Conservation (phyloP, 345 rosid genomes). For the Turritis glabra region DNA sequence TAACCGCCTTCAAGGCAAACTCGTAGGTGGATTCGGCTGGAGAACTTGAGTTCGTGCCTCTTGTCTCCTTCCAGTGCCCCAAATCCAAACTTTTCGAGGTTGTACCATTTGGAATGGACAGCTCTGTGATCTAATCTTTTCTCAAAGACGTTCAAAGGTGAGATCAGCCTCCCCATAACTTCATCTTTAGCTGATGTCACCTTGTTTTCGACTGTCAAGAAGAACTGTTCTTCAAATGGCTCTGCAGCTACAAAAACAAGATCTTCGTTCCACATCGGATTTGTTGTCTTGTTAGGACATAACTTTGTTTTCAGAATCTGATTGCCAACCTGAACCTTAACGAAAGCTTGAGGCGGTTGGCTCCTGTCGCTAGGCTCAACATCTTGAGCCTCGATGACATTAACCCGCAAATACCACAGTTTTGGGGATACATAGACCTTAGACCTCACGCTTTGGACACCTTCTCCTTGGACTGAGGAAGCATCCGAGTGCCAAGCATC, state of each 20-base stretch:
- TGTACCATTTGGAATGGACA: conserved; percentile 81
- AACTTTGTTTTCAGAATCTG: conserved; percentile 74
- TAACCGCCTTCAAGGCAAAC: conserved; percentile 91
- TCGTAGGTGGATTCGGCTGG: conserved; percentile 75
- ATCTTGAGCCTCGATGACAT: conserved; percentile 92
- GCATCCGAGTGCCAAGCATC: conserved; percentile 96
- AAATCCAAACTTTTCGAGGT: conserved; percentile 80
- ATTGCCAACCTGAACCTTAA: conserved; percentile 76
- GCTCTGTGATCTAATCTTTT: conserved; percentile 80
- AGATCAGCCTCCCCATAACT: conserved; percentile 59
- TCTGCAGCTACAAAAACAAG: conserved; percentile 90
- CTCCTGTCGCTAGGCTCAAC: conserved; percentile 63
- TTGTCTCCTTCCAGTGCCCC: conserved; percentile 80
- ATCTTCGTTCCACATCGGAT: conserved; percentile 89
- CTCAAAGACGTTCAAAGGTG: conserved; percentile 63
- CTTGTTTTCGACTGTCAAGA: conserved; percentile 65
- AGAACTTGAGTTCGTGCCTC: conserved; percentile 77
- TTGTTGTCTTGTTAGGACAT: conserved; percentile 56
- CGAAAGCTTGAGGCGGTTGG: conserved; percentile 74
- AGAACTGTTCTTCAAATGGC: conserved; percentile 82
- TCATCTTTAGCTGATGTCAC: conserved; percentile 67
- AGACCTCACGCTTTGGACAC: conserved; percentile 66
- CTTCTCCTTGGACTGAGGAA: conserved; percentile 77
- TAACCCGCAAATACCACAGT: conserved; percentile 83
- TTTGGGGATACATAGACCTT: conserved; percentile 92